Percentiles rank a stretch among this genome's conserved stretches.
Evolutionary conservation across 768 basidiomycete genomes (phyloP).

Genomic region (Lepiota brunneoincarnata): DNA sequence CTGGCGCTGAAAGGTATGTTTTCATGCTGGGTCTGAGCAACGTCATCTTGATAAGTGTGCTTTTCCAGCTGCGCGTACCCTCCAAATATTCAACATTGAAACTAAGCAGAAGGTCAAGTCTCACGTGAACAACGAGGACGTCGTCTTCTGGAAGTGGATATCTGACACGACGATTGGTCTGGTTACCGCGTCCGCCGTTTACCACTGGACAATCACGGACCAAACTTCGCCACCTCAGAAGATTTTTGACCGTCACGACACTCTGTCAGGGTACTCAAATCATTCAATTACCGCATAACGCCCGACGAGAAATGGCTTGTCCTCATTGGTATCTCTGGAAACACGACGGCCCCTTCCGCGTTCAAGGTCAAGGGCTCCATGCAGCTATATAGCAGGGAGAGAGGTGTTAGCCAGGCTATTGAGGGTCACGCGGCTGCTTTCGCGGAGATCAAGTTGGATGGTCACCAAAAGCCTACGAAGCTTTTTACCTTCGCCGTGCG

Average conservation of each 20-base stretch:
- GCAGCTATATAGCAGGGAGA: conserved; percentile 93
- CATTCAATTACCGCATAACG: conserved; percentile 94
- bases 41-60: neutral
- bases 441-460: conserved; percentile 88
- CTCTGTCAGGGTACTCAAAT: conserved; percentile 95
- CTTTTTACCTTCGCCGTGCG: conserved; percentile 94
- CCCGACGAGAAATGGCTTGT: conserved; percentile 97
- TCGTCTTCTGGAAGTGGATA: conserved; percentile 99
- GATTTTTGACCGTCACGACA: conserved; percentile 94
- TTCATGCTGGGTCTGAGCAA: neutral
- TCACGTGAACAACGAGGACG: conserved; percentile 89
- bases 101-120: conserved; percentile 98
- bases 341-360: conserved; percentile 87
- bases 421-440: conserved; percentile 99
- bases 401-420: conserved; percentile 95
- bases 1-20: conserved; percentile 88
- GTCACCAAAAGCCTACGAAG: conserved; percentile 81
- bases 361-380: conserved; percentile 99
- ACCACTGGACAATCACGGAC: conserved; percentile 84
- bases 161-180: conserved; percentile 88
- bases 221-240: conserved; percentile 80
- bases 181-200: conserved; percentile 92
- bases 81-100: conserved; percentile 98
- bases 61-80: conserved; percentile 77
- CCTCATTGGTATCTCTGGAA: conserved; percentile 91